phyloP scores from a whole-genome alignment of 2,329 filamentous ascomycete genomes.

The Coniochaeta hoffmannii region DNA sequence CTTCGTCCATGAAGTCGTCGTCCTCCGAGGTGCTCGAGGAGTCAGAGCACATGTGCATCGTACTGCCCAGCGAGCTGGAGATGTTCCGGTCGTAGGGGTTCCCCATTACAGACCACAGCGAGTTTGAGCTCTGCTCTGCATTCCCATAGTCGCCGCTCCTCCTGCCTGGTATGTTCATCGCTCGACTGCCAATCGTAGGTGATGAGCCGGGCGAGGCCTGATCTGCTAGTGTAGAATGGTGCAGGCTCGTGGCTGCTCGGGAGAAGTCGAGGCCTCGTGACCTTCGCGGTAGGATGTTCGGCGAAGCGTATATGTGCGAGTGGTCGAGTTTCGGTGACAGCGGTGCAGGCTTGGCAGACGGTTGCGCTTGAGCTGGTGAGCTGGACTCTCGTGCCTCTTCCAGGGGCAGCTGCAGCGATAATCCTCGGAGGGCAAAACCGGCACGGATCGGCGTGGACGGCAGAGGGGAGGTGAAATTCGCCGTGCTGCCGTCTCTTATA shows the following conservation, averaged over 20 bases:
- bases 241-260: conserved; percentile 83
- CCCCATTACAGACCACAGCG: conserved; percentile 64
- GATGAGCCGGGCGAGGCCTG: conserved; percentile 85
- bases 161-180: conserved; percentile 54
- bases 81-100: conserved; percentile 62
- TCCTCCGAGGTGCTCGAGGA: conserved; percentile 68
- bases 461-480: conserved; percentile 22
- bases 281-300: conserved; percentile 80
- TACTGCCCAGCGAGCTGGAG: conserved; percentile 75
- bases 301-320: conserved; percentile 77
- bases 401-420: conserved; percentile 62
- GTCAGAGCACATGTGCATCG: conserved; percentile 66
- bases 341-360: conserved; percentile 48
- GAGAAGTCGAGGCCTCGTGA: conserved; percentile 92
- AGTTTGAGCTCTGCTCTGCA: conserved; percentile 59
- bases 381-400: conserved; percentile 31
- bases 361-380: conserved; percentile 21
- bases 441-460: conserved; percentile 70
- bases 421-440: conserved; percentile 52
- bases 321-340: conserved; percentile 82
- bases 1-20: conserved; percentile 63
- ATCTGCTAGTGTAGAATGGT: conserved; percentile 90
- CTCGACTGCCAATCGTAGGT: conserved; percentile 66
- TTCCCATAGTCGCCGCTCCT: conserved; percentile 39
- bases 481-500: conserved; percentile 34